A percentile compares a stretch with the other conserved stretches of the same genome.
Conservation (phyloP, 305 asterid species). For the Coffea humblotiana region DNA sequence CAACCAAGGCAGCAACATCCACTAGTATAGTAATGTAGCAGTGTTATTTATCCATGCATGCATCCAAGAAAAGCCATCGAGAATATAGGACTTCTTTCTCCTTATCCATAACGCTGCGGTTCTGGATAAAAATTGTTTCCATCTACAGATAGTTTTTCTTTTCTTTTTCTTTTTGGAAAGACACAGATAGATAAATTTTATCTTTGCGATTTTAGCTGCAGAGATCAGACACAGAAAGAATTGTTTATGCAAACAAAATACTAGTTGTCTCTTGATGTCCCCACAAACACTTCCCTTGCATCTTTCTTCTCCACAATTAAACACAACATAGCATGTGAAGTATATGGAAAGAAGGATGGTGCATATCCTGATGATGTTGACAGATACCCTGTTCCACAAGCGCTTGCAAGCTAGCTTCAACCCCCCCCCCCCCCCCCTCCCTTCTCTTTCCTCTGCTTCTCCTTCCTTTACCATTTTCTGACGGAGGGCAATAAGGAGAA, state of each 20-base stretch:
- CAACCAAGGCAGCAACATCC: too few species aligned
- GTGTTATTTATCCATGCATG: background rate
- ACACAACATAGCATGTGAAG: conserved; percentile 34
- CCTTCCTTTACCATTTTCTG: background rate
- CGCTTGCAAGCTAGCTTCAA: background rate
- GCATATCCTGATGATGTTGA: conserved; percentile 29
- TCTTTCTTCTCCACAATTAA: conserved; percentile 16
- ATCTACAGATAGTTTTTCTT: background rate
- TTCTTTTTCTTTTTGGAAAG: too few species aligned
- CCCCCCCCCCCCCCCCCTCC: too few species aligned
- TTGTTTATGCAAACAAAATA: background rate
- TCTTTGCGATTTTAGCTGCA: conserved; percentile 9
- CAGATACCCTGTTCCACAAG: conserved; percentile 18
- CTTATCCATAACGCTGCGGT: conserved; percentile 26
- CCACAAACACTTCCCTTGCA: conserved; percentile 15
- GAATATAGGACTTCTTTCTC: background rate
- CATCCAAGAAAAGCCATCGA: conserved; percentile 2
- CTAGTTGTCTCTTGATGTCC: conserved; percentile 12
- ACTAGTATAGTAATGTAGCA: too few species aligned
- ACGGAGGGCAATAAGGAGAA: background rate
- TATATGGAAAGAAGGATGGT: conserved; percentile 23
- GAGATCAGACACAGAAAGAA: conserved; percentile 1
- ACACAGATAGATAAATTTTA: background rate
- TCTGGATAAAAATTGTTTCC: conserved; percentile 18
- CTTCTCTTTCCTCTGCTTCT: too few species aligned